Evolutionary conservation across 306 rosid genomes (phyloP).

Genomic region (Vigna angularis): DNA sequence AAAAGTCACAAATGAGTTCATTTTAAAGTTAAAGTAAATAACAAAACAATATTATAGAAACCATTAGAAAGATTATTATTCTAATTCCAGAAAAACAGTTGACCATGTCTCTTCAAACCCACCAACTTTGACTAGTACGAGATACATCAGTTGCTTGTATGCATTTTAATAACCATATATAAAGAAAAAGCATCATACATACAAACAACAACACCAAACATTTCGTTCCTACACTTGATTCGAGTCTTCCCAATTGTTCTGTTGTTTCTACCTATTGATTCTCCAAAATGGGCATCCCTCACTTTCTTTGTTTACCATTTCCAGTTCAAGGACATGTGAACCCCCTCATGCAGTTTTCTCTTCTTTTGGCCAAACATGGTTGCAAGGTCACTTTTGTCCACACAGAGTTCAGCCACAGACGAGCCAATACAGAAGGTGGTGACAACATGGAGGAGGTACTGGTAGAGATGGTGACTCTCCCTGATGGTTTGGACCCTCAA

Average conservation of each 20-base stretch:
- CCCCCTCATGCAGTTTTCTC: slow-evolving; percentile 52
- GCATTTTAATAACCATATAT: neutral
- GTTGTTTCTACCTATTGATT: neutral
- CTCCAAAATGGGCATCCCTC: slow-evolving; percentile 47
- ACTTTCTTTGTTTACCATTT: slow-evolving; percentile 50
- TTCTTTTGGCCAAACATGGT: slow-evolving; percentile 49
- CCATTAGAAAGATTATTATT: no score
- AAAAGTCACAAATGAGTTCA: no score
- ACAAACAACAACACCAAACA: neutral
- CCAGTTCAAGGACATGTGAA: slow-evolving; percentile 57
- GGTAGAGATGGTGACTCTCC: slow-evolving; percentile 46
- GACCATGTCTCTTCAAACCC: neutral
- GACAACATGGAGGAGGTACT: neutral
- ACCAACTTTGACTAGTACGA: neutral
- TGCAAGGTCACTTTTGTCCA: slow-evolving; percentile 55
- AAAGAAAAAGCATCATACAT: neutral
- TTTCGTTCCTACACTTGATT: neutral
- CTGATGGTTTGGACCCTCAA: slow-evolving; percentile 55
- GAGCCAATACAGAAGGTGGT: neutral
- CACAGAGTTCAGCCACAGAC: slow-evolving; percentile 40
- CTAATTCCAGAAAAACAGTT: neutral
- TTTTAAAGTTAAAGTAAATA: no score
- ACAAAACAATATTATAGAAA: no score
- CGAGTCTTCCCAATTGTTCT: neutral
- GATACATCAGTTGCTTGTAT: neutral